Base-by-base conservation (phyloP, 148 eudicot genomes). In the Fagopyrum tataricum region DNA sequence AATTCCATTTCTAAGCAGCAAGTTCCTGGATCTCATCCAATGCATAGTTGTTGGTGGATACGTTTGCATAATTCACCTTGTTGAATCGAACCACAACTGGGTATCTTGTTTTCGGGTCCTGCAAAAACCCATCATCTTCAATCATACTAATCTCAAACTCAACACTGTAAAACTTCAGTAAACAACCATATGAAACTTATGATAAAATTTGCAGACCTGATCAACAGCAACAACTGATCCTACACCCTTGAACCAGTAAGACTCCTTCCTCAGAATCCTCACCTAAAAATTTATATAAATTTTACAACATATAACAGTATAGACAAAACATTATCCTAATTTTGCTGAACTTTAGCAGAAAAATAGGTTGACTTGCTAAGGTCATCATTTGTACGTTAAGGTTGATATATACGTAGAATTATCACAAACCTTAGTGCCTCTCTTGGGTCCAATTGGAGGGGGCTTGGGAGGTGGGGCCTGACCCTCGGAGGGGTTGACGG, bases 151-250 rank as follows among this genome's bases (percentile, higher is more conserved):
- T 37, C n/a, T 26, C 41, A 24, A 24, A 24, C 67, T 59, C 66
- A 59, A 59, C 66, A 59, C 10, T 24, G 31, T 7, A 20, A 55
- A n/a, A 55, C 31, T 18, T 11, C 37, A 13, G 9, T 14, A 64
- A 14, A 37, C 69, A 31, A 13, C 18, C 18, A 13, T 37, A 37
- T 31, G 7, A 13, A 37, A 44, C 12, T 20, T 11, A 24, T 24
- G 44, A 69, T 66, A 56, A 43, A 48, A 31, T 31, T 31, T 31
- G 64, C 24, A n/a, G 74, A 93, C 98, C 89, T 93, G 98, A 78
- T 93, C 98, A 81, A 93, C 98, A 43, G 97, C 85, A 55, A 94
- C 98, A 48, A 94, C 98, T 21, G 95, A 88, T 58, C 98, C 98
- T 31, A 83, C 79, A 18, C 96, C 98, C 77, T 91, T 93, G 91